These are phyloP conservation scores for Aspergillus saccharolyticus DNA, from an alignment of 495 filamentous ascomycete genomes.

Conservation along the genomic window DNA sequence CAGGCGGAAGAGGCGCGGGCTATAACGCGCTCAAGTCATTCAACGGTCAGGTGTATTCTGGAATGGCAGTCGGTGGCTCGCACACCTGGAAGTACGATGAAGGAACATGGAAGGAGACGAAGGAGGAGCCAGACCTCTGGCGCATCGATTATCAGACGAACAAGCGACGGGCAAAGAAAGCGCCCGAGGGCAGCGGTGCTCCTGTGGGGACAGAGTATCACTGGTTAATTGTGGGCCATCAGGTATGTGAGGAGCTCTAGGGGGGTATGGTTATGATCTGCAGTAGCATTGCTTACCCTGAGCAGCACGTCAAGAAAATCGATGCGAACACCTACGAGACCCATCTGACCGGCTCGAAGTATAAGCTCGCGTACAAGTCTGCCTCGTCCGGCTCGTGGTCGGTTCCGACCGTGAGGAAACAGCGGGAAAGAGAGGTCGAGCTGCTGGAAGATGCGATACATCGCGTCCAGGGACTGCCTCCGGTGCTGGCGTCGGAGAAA, in stretches of 20 bases:
- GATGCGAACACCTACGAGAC: constrained; percentile 38
- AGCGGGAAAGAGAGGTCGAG: constrained; percentile 31
- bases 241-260: constrained; percentile 15
- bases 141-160: constrained; percentile 28
- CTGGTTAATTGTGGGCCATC: constrained; percentile 35
- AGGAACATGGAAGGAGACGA: constrained; percentile 32
- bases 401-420: constrained; percentile 29
- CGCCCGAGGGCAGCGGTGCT: constrained; percentile 28
- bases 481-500: constrained; percentile 29
- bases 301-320: constrained; percentile 31
- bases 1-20: constrained; percentile 6
- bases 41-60: constrained; percentile 28
- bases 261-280: background rate
- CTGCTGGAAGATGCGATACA: constrained; percentile 29
- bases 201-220: constrained; percentile 35
- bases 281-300: background rate
- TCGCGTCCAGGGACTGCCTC: constrained; percentile 28
- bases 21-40: constrained; percentile 30
- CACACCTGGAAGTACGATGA: constrained; percentile 33
- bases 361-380: constrained; percentile 33
- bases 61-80: constrained; percentile 31
- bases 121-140: constrained; percentile 33
- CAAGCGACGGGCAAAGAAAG: constrained; percentile 27
- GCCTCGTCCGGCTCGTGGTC: constrained; percentile 29
- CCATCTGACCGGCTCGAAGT: constrained; percentile 32